Base-by-base conservation (phyloP, 176 grass and related monocot species). In the Avena sativa region DNA sequence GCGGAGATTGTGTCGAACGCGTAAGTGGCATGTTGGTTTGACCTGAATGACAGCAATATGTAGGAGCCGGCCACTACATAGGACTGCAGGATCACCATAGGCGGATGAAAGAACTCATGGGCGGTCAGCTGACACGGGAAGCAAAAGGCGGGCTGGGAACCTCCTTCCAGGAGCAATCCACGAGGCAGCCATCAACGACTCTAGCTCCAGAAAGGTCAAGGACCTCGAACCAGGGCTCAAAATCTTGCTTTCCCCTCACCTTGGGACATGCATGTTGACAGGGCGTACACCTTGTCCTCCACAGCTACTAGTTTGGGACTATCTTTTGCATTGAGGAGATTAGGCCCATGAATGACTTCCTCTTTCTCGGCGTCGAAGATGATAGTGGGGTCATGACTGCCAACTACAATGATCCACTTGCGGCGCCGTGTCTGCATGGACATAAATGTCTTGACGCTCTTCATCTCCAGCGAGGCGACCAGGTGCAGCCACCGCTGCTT, bases 181-280 rank as follows among this genome's bases (percentile, higher is more conserved):
- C 2, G 67, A 71, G 67, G 67, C 36, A 9, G 1, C 36, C 67
- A 10, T 71, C 17, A 8, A 71, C 67, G 9, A 51, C 49, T 3
- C 10, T 51, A 0, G 67, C 67, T 1, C 0, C 17, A 36, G 67
- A 71, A 0, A 71, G 34, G 15, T 71, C 36, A n/a, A 71, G 67
- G 34, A 71, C 67, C 67, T 71, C 67, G 36, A 71, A 71, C 67
- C 36, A 71, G 36, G 67, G 67, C 36, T 71, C 67, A 1, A 43
- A 19, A 71, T 71, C 67, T 1, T 0, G 36, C 9, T 71, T 4
- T 9, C 67, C 67, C 67, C 5, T 44, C 15, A 71, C 34, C 17
- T 12, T 19, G 34, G 67, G 67, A n/a, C n/a, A n/a, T n/a, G 20
- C 3, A 43, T 9, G 16, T 71, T 0, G 67, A 71, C 36, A 43